phyloP scores from a whole-genome alignment of 164 flowering plant species.

The Cinnamomum chago region DNA sequence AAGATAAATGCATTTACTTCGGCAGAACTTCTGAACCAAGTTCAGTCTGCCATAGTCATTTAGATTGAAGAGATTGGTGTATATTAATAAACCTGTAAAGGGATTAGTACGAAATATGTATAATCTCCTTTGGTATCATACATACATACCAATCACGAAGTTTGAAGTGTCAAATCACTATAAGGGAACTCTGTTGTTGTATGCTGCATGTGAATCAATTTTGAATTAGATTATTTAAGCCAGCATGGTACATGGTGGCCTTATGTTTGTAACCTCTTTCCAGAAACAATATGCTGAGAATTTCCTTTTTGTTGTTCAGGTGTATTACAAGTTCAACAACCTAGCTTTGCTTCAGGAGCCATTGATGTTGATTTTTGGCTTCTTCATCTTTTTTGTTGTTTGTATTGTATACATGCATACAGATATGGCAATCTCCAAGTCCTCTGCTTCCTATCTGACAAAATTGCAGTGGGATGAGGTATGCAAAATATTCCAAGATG shows the following conservation, averaged over 20 bases:
- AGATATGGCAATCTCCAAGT: slow-evolving; percentile 86
- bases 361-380: slow-evolving; percentile 77
- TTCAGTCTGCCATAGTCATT: too few species aligned
- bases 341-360: slow-evolving; percentile 80
- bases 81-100: too few species aligned
- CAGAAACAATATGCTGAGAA: not conserved
- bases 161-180: too few species aligned
- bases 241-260: too few species aligned
- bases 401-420: slow-evolving; percentile 70
- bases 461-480: slow-evolving; percentile 95
- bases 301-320: slow-evolving; percentile 40
- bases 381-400: slow-evolving; percentile 68
- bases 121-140: too few species aligned
- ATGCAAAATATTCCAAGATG: not conserved
- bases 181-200: not conserved
- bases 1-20: too few species aligned
- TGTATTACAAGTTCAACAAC: slow-evolving; percentile 83
- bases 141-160: too few species aligned
- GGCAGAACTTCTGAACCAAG: too few species aligned
- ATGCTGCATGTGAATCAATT: not conserved
- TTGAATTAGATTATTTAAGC: too few species aligned
- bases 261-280: too few species aligned
- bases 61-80: too few species aligned
- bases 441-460: slow-evolving; percentile 85
- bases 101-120: too few species aligned